phyloP scores from a whole-genome alignment of 805 yeast genomes.

The Ogataea glucozyma region DNA sequence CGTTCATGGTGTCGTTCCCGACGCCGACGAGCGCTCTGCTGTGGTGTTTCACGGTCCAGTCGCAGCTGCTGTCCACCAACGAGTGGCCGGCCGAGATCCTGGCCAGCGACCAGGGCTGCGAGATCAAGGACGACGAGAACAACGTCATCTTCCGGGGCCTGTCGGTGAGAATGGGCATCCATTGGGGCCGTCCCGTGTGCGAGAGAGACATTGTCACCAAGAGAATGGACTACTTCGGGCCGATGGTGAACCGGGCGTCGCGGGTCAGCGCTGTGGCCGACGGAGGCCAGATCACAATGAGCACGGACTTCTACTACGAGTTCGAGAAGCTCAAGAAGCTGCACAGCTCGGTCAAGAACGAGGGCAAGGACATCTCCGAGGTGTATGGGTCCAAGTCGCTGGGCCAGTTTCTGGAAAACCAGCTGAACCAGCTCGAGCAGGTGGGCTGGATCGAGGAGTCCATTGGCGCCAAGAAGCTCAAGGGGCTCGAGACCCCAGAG shows the following conservation, averaged over 20 bases:
- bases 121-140: slow-evolving; percentile 62
- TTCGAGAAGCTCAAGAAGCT: slow-evolving; percentile 55
- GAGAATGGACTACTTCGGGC: slow-evolving; percentile 98
- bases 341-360: slow-evolving; percentile 43
- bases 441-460: slow-evolving; percentile 68
- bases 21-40: slow-evolving; percentile 85
- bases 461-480: slow-evolving; percentile 84
- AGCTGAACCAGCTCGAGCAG: slow-evolving; percentile 61
- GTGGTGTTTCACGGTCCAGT: slow-evolving; percentile 94
- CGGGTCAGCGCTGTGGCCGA: slow-evolving; percentile 93
- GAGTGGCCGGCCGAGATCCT: slow-evolving; percentile 97
- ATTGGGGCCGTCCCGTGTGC: slow-evolving; percentile 97
- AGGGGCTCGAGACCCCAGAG: slow-evolving; percentile 94
- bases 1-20: slow-evolving; percentile 96
- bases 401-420: slow-evolving; percentile 54
- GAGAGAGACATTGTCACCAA: slow-evolving; percentile 93
- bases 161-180: slow-evolving; percentile 96
- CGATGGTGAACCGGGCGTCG: slow-evolving; percentile 95
- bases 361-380: slow-evolving; percentile 33
- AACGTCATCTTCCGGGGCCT: slow-evolving; percentile 77
- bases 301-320: slow-evolving; percentile 78
- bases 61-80: slow-evolving; percentile 68
- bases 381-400: slow-evolving; percentile 44
- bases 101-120: slow-evolving; percentile 80
- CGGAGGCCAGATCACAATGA: slow-evolving; percentile 95